Percentiles rank a stretch among this genome's conserved stretches.
These are phyloP conservation scores for Lichenothelia convexa DNA, from an alignment of 495 filamentous ascomycete genomes.

Conservation along the genomic window DNA sequence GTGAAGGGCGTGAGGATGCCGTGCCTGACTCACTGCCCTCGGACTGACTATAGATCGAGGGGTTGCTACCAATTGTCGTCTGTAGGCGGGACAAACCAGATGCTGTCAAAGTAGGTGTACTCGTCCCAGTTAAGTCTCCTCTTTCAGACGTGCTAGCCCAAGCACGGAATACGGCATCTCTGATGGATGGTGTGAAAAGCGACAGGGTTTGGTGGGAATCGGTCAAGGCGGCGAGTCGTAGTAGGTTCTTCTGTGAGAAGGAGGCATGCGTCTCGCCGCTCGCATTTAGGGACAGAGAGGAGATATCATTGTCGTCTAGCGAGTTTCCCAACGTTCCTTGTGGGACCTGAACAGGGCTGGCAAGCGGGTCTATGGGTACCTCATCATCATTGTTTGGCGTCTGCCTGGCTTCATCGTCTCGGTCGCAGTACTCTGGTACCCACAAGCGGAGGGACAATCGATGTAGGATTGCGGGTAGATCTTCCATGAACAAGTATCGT, in stretches of 20 bases:
- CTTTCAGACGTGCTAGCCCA: slow-evolving; percentile 72
- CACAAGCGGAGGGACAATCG: slow-evolving; percentile 75
- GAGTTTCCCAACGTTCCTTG: slow-evolving; percentile 60
- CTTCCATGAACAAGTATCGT: slow-evolving; percentile 87
- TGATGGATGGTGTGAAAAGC: slow-evolving; percentile 65
- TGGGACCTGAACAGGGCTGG: slow-evolving; percentile 59
- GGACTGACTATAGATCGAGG: slow-evolving; percentile 28
- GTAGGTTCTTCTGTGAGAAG: slow-evolving; percentile 80
- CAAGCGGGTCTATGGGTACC: slow-evolving; percentile 52
- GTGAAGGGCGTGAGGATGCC: slow-evolving; percentile 22
- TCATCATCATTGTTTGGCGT: slow-evolving; percentile 30
- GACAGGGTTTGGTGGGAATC: slow-evolving; percentile 76
- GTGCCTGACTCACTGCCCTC: slow-evolving; percentile 24
- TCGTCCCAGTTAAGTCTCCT: slow-evolving; percentile 36
- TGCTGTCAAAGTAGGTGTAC: slow-evolving; percentile 11
- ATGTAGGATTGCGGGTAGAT: slow-evolving; percentile 90
- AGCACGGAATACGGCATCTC: slow-evolving; percentile 73
- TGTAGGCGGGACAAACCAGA: slow-evolving; percentile 20
- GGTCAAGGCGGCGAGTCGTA: slow-evolving; percentile 55
- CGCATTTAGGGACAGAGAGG: slow-evolving; percentile 57
- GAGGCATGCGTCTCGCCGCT: slow-evolving; percentile 59
- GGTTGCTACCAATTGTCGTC: slow-evolving; percentile 13
- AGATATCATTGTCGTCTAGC: slow-evolving; percentile 42
- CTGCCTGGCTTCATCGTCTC: slow-evolving; percentile 33
- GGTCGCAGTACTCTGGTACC: slow-evolving; percentile 65